Percentiles rank a stretch among this genome's conserved stretches.
Conservation (phyloP, 805 yeast species). For the Candida khao-thaluensis region DNA sequence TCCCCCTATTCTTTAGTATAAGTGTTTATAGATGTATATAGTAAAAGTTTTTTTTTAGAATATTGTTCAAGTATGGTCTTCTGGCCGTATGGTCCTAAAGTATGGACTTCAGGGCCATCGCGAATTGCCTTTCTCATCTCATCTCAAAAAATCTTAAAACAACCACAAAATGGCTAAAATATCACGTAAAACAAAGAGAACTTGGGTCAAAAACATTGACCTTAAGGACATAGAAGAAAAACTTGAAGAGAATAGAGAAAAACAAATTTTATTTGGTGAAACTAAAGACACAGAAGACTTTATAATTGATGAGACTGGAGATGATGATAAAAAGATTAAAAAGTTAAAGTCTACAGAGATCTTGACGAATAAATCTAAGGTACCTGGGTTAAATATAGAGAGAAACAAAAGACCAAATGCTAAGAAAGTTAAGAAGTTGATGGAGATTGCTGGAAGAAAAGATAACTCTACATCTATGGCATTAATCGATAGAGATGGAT, state of each 20-base stretch:
- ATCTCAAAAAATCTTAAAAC: slow-evolving; percentile 7
- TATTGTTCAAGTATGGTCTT: too few relatives aligned
- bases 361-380: slow-evolving; percentile 68
- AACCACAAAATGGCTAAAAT: slow-evolving; percentile 11
- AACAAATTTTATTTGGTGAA: slow-evolving; percentile 54
- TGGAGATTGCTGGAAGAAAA: slow-evolving; percentile 75
- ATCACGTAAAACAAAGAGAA: slow-evolving; percentile 88
- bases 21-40: slow-evolving; percentile 1
- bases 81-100: too few relatives aligned
- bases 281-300: slow-evolving; percentile 67
- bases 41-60: too few relatives aligned
- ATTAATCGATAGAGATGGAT: slow-evolving; percentile 63
- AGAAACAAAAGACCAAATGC: slow-evolving; percentile 50
- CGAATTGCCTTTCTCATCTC: slow-evolving; percentile 12
- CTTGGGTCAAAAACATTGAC: slow-evolving; percentile 93
- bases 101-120: too few relatives aligned
- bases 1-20: slow-evolving; percentile 26
- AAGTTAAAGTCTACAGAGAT: slow-evolving; percentile 66
- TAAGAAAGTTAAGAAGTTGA: slow-evolving; percentile 60
- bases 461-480: slow-evolving; percentile 50
- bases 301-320: slow-evolving; percentile 42
- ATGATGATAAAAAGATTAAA: slow-evolving; percentile 43
- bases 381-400: slow-evolving; percentile 54
- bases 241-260: slow-evolving; percentile 67
- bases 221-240: slow-evolving; percentile 73